Evolutionary conservation across 805 yeast species (phyloP).

Genomic region (Wickerhamiella domercqiae): DNA sequence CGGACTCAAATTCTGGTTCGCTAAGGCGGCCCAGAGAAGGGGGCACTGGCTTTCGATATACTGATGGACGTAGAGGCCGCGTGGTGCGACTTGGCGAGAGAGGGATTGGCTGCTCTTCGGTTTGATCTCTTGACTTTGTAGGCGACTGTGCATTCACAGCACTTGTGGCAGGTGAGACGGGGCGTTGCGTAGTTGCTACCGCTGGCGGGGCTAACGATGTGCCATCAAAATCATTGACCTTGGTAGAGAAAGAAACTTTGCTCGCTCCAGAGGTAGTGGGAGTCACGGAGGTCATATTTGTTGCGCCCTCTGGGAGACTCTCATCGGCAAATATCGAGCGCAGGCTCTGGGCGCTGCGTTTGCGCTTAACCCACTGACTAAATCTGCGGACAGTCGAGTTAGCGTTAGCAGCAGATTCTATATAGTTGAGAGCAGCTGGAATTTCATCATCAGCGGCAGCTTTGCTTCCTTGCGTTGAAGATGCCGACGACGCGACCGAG

Average conservation of each 20-base stretch:
- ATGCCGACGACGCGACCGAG: background rate
- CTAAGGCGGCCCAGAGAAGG: too few relatives aligned
- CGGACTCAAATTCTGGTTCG: too few relatives aligned
- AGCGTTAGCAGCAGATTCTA: background rate
- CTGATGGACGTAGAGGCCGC: too few relatives aligned
- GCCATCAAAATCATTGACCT: too few relatives aligned
- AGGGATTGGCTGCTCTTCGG: too few relatives aligned
- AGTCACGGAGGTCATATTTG: slow-evolving; percentile 6
- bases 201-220: too few relatives aligned
- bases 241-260: background rate
- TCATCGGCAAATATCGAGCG: background rate
- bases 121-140: too few relatives aligned
- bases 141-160: background rate
- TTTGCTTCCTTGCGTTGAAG: background rate
- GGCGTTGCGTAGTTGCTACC: too few relatives aligned
- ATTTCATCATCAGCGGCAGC: background rate
- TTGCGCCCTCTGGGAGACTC: too few relatives aligned
- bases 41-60: too few relatives aligned
- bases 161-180: background rate
- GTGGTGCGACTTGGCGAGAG: too few relatives aligned
- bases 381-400: slow-evolving; percentile 3
- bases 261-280: slow-evolving; percentile 2
- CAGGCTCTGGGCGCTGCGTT: slow-evolving; percentile 5
- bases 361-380: slow-evolving; percentile 6
- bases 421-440: background rate